Conservation (phyloP, 2,329 filamentous ascomycete genomes). For the Elsinoe necatrix region DNA sequence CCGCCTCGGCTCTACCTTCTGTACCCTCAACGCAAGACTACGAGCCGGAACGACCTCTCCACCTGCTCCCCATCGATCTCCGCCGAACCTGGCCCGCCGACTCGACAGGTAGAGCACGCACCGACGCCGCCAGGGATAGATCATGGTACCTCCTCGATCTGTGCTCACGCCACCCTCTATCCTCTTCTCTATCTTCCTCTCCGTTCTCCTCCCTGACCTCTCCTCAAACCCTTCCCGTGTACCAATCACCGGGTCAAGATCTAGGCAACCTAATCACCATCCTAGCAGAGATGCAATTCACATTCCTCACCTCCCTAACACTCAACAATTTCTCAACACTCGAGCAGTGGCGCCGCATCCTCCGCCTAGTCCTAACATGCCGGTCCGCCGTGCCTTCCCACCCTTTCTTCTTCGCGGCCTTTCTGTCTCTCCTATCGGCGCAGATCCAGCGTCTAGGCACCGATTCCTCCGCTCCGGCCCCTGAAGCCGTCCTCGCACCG, state of each 20-base stretch:
- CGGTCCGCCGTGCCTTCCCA: constrained; percentile 41
- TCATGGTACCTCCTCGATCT: constrained; percentile 53
- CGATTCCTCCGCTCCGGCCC: constrained; percentile 51
- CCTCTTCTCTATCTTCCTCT: not conserved
- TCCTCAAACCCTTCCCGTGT: not conserved
- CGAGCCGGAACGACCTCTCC: constrained; percentile 40
- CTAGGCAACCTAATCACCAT: constrained; percentile 21
- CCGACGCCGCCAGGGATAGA: constrained; percentile 53
- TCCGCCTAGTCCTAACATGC: constrained; percentile 51
- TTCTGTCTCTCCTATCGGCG: constrained; percentile 41
- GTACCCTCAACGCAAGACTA: constrained; percentile 30
- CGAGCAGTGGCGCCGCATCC: constrained; percentile 56
- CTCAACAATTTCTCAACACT: constrained; percentile 59
- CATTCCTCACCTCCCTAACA: constrained; percentile 54
- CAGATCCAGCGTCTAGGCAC: constrained; percentile 42
- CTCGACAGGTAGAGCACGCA: constrained; percentile 53
- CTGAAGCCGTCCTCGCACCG: constrained; percentile 30
- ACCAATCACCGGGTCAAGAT: not conserved
- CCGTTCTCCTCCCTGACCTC: not conserved
- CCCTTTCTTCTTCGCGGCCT: constrained; percentile 44
- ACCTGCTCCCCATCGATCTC: constrained; percentile 51
- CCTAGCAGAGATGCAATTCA: constrained; percentile 54
- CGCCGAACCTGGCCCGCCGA: constrained; percentile 55
- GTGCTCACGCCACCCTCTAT: not conserved
- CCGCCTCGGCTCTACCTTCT: constrained; percentile 51